Base-by-base conservation (phyloP, 805 yeast species). In the Candida anglica region DNA sequence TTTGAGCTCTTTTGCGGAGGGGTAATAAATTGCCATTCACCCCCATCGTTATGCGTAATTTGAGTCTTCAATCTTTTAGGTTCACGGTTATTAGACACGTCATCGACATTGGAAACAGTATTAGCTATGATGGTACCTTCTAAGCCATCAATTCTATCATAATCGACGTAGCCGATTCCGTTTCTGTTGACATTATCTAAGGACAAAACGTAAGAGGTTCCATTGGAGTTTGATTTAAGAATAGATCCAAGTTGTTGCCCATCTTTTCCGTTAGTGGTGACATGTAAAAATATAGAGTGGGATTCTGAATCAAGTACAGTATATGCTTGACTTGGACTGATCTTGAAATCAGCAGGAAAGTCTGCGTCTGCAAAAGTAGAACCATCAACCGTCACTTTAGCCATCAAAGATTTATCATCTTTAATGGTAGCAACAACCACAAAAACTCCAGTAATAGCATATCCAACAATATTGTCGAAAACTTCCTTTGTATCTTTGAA, bases 41-140 rank as follows among this genome's bases (percentile, higher is more conserved):
- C 86, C 37, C 96, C 98, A 56, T 93, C 97, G 55, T 87, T 87
- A 51, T 81, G 86, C 0, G 97, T 77, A 35, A 89, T 85, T 56
- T 66, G 71, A 0, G 96, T 73, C 53, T 78, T 79, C 39, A 91
- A 56, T 42, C 66, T 56, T 56, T 89, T 89, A 6, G 54, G 44
- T 0, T 41, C 49, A 4, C 66, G 60, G 6, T 75, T 76, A 1
- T 47, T 43, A 5, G 47, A 53, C 3, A 72, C 72, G 6, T 71
- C 72, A 1, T 63, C 58, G 0, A 72, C 56, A 45, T 84, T 84
- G 6, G 58, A 41, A 3, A 89, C 95, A 4, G 73, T 63, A 55
- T 91, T 91, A 15, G 83, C 73, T 6, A 89, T 44, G 1, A 86
- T 71, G 2, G 88, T 80, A 27, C 98, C 98, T 58, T 91, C 97